Evolutionary conservation across 768 basidiomycete genomes (phyloP), one percentile per base, ranked within the genome.

Genomic region (Russula lepida): DNA sequence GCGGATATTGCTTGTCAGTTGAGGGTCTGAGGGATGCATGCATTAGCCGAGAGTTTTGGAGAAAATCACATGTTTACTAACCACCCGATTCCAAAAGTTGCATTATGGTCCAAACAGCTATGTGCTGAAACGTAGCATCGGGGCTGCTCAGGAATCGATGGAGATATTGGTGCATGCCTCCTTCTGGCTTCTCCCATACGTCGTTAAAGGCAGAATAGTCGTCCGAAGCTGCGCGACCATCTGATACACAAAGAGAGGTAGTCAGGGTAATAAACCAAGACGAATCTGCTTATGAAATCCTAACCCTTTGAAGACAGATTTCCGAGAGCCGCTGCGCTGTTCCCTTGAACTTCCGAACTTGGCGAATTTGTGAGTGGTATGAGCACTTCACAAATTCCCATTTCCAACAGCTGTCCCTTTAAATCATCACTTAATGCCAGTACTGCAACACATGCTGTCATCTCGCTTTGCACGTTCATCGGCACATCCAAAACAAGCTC

Each of bases 81-180:
- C 89, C 91, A 63, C 92, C 90, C n/a, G 95, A 95, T 72, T 99
- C 97, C 28, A 99, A 79, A 23, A 99, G 76, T 71, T 99, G 97
- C 27, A 98, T 95, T 66, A 98, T 95, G 0, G 97, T 98, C 97
- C 97, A 99, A 47, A 99, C 94, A 35, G 97, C 97, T 64, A 98
- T 99, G 71, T 99, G 97, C 73, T 98, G 95, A 86, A 99, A 99
- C 0, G 97, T 99, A 15, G 92, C 88, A 69, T 99, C 97, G 6
- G 89, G 78, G 69, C 91, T 95, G 44, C 84, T 91, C 67, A 99
- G 75, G 84, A 99, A 99, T 48, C 92, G 84, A 71, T 92, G 88
- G 47, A 99, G 79, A 74, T 99, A 99, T 62, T 82, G 83, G 72
- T 98, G 95, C 81, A 99, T 88, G 46, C 97, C 97, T 21, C 95